Conservation (phyloP, 176 grass and related monocot genomes). For the Triticum aestivum region IWGSC_CS_RefSeq_v2.1 NC_057795.1:369271037-369271536, state of each 20-base stretch:
- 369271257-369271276: no score
- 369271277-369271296: neutral
- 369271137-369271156: conserved; percentile 79
- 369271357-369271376: conserved; percentile 87
- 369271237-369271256: no score
- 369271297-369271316: conserved; percentile 63
- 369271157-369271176: neutral
- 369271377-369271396: conserved; percentile 69
- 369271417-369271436: neutral
- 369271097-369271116: conserved; percentile 89
- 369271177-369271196: neutral
- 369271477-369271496: neutral
- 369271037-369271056: neutral
- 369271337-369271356: conserved; percentile 72
- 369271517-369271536: neutral
- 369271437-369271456: neutral
- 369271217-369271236: no score
- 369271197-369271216: neutral
- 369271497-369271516: neutral
- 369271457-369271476: neutral
- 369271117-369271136: conserved; percentile 89
- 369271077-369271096: conserved; percentile 88
- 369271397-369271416: conserved; percentile 16
- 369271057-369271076: neutral
- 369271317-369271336: conserved; percentile 68